Evolutionary conservation across 495 filamentous ascomycete genomes (phyloP).

Genomic region (Aspergillus kassunensis): DNA sequence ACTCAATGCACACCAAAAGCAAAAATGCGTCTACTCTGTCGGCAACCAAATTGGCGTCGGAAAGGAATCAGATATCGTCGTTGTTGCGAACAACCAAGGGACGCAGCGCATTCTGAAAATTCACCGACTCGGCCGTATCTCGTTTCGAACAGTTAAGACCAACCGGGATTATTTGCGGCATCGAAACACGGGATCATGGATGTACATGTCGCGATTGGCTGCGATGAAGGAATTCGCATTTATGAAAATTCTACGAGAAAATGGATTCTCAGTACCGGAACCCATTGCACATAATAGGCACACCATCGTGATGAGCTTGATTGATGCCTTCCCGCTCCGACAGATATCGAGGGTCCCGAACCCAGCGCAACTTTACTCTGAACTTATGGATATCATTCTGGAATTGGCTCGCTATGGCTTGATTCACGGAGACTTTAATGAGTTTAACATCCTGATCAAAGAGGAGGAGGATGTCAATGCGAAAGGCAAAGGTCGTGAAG

Average conservation of each 20-base stretch:
- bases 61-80: conserved; percentile 95
- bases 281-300: conserved; percentile 85
- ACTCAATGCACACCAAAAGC: conserved; percentile 78
- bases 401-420: conserved; percentile 80
- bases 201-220: conserved; percentile 92
- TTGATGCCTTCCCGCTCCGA: conserved; percentile 85
- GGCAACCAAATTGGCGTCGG: conserved; percentile 94
- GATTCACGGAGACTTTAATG: conserved; percentile 99
- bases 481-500: conserved; percentile 32
- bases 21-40: conserved; percentile 77
- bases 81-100: conserved; percentile 68
- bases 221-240: conserved; percentile 90
- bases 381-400: conserved; percentile 83
- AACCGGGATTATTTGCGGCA: conserved; percentile 95
- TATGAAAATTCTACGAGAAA: conserved; percentile 78
- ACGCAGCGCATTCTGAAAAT: conserved; percentile 80
- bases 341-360: conserved; percentile 77
- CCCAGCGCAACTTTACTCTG: conserved; percentile 75
- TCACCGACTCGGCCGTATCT: conserved; percentile 91
- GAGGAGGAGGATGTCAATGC: conserved; percentile 52
- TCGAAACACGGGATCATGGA: conserved; percentile 76
- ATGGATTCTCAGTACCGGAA: conserved; percentile 84
- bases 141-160: conserved; percentile 90
- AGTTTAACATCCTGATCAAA: conserved; percentile 95
- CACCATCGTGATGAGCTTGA: conserved; percentile 89